Evolutionary conservation across 2,329 filamentous ascomycete genomes (phyloP).

Genomic region (Domatiomyces globalis): DNA sequence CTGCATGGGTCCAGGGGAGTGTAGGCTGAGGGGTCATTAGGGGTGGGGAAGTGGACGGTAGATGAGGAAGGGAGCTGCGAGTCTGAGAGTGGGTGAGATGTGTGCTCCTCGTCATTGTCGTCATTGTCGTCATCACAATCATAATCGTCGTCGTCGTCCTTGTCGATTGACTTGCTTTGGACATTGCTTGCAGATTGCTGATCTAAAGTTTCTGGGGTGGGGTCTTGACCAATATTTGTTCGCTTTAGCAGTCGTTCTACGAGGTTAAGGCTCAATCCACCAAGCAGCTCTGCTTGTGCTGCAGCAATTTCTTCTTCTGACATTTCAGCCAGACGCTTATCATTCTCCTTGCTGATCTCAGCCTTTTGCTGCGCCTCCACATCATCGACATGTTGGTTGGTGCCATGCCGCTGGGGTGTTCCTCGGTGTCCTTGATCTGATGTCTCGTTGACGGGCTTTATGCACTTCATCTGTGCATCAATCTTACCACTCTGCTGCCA

Average conservation of each 20-base stretch:
- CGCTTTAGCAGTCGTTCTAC: constrained; percentile 63
- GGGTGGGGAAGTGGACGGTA: constrained; percentile 32
- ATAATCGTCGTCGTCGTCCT: background rate
- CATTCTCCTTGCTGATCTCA: constrained; percentile 73
- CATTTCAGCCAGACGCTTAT: constrained; percentile 59
- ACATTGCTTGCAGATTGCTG: constrained; percentile 2
- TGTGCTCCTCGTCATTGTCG: background rate
- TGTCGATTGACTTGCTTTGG: background rate
- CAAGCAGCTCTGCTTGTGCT: constrained; percentile 67
- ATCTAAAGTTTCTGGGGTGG: background rate
- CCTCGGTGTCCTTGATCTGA: constrained; percentile 14
- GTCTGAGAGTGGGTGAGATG: background rate
- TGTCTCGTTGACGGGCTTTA: constrained; percentile 9
- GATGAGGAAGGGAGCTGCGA: constrained; percentile 24
- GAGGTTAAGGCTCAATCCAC: constrained; percentile 58
- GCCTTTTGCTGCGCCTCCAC: constrained; percentile 44
- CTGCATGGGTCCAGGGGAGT: constrained; percentile 73
- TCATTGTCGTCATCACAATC: background rate
- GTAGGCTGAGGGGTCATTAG: constrained; percentile 32
- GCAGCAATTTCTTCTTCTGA: constrained; percentile 64
- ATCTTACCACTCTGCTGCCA: constrained; percentile 30
- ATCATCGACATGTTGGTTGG: constrained; percentile 14
- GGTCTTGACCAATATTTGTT: constrained; percentile 55
- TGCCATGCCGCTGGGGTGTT: constrained; percentile 11
- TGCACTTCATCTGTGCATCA: constrained; percentile 4